Evolutionary conservation across 495 filamentous ascomycete genomes (phyloP).

Genomic region (Talaromyces borbonicus): DNA sequence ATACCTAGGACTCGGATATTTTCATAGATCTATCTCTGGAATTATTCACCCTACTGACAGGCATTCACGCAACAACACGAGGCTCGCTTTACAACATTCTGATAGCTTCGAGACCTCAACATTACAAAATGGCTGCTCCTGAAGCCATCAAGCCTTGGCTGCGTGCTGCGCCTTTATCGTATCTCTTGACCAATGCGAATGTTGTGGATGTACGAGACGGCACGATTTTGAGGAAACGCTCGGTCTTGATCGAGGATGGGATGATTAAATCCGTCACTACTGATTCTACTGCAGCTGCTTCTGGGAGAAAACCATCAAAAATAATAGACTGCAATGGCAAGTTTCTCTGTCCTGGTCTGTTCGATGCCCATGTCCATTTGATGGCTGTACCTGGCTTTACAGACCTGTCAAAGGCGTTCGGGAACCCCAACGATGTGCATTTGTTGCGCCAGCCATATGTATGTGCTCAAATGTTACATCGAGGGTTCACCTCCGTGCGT

Average conservation of each 20-base stretch:
- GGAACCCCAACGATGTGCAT: not conserved
- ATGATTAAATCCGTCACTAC: constrained; percentile 13
- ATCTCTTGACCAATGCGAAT: constrained; percentile 21
- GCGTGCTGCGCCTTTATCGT: constrained; percentile 12
- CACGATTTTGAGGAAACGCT: constrained; percentile 14
- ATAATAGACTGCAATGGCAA: constrained; percentile 32
- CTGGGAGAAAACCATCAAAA: not conserved
- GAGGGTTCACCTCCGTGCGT: constrained; percentile 44
- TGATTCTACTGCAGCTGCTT: not conserved
- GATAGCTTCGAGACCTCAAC: too few species aligned
- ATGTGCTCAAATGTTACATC: constrained; percentile 35
- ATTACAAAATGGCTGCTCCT: not conserved
- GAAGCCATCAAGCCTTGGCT: constrained; percentile 26
- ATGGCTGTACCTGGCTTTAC: constrained; percentile 31
- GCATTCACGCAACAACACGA: too few species aligned
- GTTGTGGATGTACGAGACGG: constrained; percentile 23
- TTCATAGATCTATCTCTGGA: too few species aligned
- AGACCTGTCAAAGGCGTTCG: constrained; percentile 12
- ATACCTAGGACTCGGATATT: too few species aligned
- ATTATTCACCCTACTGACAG: too few species aligned
- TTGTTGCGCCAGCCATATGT: constrained; percentile 35
- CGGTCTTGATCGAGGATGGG: constrained; percentile 17
- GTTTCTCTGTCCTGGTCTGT: constrained; percentile 45
- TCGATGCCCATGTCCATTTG: constrained; percentile 52
- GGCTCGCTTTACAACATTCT: too few species aligned